Conservation (phyloP, 73 alveolate genomes). For the Tetrahymena thermophila region DNA sequence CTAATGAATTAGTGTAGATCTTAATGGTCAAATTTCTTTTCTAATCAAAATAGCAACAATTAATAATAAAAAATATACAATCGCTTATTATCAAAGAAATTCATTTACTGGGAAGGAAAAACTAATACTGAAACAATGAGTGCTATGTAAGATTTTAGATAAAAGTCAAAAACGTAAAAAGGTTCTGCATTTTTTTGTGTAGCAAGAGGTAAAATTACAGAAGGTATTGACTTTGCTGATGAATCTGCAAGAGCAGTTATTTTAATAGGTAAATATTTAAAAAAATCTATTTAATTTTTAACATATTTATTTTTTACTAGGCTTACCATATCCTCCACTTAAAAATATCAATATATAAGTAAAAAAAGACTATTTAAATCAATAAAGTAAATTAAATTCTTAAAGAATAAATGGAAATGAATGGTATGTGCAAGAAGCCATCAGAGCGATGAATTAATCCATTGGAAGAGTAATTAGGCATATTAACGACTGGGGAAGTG, state of each 20-base stretch:
- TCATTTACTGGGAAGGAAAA: slow-evolving; percentile 79
- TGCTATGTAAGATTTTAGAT: slow-evolving; percentile 10
- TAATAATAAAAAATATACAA: slow-evolving; percentile 40
- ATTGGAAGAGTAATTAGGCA: slow-evolving; percentile 96
- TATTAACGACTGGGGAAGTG: slow-evolving; percentile 82
- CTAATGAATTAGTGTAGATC: slow-evolving; percentile 67
- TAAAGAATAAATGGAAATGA: slow-evolving; percentile 68
- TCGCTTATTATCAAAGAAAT: slow-evolving; percentile 59
- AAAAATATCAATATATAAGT: slow-evolving; percentile 74
- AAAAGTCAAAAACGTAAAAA: slow-evolving; percentile 40
- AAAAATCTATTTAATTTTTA: neutral
- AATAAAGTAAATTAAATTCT: slow-evolving; percentile 22
- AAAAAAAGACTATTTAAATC: slow-evolving; percentile 80
- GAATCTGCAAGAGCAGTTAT: slow-evolving; percentile 86
- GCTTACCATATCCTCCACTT: slow-evolving; percentile 91
- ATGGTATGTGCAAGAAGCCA: slow-evolving; percentile 90
- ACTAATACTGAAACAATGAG: slow-evolving; percentile 48
- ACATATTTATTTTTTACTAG: neutral
- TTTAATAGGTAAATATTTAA: slow-evolving; percentile 53
- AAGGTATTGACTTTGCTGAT: slow-evolving; percentile 93
- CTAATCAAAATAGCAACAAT: neutral
- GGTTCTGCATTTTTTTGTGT: slow-evolving; percentile 89
- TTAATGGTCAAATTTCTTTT: slow-evolving; percentile 58
- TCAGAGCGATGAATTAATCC: slow-evolving; percentile 88
- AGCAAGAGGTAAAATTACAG: slow-evolving; percentile 87